These are phyloP conservation scores for Microsporum canis DNA, from an alignment of 2,329 filamentous ascomycete genomes.

Conservation along the genomic window DNA sequence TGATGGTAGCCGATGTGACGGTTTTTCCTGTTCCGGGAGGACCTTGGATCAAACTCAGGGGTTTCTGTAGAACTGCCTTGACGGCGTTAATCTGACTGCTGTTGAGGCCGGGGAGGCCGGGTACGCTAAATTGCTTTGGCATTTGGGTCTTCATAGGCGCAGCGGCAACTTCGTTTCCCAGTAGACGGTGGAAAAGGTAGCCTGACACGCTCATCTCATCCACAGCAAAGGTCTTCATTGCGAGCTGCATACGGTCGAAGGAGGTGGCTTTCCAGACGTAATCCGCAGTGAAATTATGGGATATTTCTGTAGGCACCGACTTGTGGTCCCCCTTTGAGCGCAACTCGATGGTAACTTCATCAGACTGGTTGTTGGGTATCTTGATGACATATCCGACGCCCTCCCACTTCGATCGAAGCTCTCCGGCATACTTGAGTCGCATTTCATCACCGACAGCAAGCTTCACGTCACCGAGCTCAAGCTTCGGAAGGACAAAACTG, in stretches of 20 bases:
- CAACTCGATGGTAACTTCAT: constrained; percentile 91
- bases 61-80: constrained; percentile 86
- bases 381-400: constrained; percentile 98
- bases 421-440: constrained; percentile 91
- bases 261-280: constrained; percentile 99
- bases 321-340: constrained; percentile 94
- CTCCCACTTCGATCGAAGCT: constrained; percentile 85
- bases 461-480: constrained; percentile 95
- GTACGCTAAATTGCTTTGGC: constrained; percentile 93
- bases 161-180: constrained; percentile 88
- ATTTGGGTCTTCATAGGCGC: constrained; percentile 92
- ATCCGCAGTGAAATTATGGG: constrained; percentile 94
- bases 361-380: constrained; percentile 97
- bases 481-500: constrained; percentile 90
- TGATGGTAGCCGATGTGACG: constrained; percentile 95
- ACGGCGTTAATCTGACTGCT: constrained; percentile 92
- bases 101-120: constrained; percentile 87
- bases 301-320: constrained; percentile 87
- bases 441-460: constrained; percentile 97
- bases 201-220: constrained; percentile 98
- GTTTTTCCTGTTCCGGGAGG: constrained; percentile 97
- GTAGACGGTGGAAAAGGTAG: constrained; percentile 94
- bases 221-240: constrained; percentile 97
- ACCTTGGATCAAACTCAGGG: constrained; percentile 89
- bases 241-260: constrained; percentile 97